Evolutionary conservation across 225 moss, liverwort and hornwort genomes (phyloP).

Genomic region (Pseudoscleropodium purum): DNA sequence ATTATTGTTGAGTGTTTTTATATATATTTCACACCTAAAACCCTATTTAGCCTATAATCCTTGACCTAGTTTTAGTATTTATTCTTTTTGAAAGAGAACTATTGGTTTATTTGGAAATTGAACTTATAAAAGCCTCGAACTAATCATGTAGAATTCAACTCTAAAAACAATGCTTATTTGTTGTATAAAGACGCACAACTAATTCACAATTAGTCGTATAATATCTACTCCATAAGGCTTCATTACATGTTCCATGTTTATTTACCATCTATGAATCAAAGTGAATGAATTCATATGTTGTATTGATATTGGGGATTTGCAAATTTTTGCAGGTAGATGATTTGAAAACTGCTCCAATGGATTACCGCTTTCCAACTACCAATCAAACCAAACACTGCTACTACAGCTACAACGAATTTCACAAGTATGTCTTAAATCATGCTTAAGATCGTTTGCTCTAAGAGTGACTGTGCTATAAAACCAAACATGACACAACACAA

Average conservation of each 20-base stretch:
- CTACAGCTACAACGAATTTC: slow-evolving; percentile 71
- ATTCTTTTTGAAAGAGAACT: background rate
- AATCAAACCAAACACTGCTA: slow-evolving; percentile 89
- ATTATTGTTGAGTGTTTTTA: background rate
- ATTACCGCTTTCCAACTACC: slow-evolving; percentile 76
- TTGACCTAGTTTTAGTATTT: background rate
- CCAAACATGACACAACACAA: background rate
- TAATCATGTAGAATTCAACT: background rate
- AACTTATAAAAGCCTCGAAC: background rate
- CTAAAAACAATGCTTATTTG: background rate
- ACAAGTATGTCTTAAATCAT: slow-evolving; percentile 33
- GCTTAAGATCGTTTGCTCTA: background rate
- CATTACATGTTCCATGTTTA: background rate
- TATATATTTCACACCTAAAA: background rate
- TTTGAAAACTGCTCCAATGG: slow-evolving; percentile 83
- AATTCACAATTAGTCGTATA: background rate
- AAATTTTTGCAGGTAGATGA: slow-evolving; percentile 34
- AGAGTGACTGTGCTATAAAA: no score
- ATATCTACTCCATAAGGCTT: background rate
- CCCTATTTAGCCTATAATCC: no score
- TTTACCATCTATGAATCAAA: background rate
- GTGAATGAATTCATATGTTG: background rate
- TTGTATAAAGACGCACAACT: background rate
- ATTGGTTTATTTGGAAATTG: background rate
- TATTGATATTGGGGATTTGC: background rate